These are phyloP conservation scores for Lyophyllum shimeji DNA, from an alignment of 768 basidiomycete species.

Conservation along the genomic window DNA sequence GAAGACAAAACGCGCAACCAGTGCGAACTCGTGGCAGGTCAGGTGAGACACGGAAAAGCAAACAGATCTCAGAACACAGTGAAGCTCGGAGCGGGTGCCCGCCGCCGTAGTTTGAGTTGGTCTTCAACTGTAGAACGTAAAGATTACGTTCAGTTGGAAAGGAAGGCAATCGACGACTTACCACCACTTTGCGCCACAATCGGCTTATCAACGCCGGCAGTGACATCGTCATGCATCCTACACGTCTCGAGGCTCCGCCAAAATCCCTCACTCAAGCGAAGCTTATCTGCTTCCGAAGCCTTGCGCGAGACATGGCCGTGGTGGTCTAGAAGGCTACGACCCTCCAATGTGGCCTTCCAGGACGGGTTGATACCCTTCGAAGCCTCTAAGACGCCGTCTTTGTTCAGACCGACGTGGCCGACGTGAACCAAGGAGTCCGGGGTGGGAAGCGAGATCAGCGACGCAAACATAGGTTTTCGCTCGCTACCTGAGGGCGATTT, in stretches of 20 bases:
- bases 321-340: conserved; percentile 16
- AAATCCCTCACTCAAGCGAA: conserved; percentile 31
- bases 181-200: conserved; percentile 1
- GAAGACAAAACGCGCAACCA: background rate
- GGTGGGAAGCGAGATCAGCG: conserved; percentile 57
- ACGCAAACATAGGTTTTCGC: conserved; percentile 28
- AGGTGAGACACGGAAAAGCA: too few species aligned
- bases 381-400: conserved; percentile 49
- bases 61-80: conserved; percentile 11
- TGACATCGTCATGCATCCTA: background rate
- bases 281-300: conserved; percentile 24
- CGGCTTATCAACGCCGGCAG: conserved; percentile 2
- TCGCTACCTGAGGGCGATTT: conserved; percentile 29
- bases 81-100: conserved; percentile 14
- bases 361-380: conserved; percentile 52
- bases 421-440: conserved; percentile 67
- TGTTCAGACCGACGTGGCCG: conserved; percentile 60
- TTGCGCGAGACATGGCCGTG: conserved; percentile 17
- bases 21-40: too few species aligned
- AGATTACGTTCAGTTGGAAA: background rate
- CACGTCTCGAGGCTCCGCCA: conserved; percentile 30
- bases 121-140: background rate
- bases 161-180: background rate
- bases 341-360: conserved; percentile 45
- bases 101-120: conserved; percentile 9